Evolutionary conservation across 306 rosid genomes (phyloP).

Genomic region (Quercus mongolica): DNA sequence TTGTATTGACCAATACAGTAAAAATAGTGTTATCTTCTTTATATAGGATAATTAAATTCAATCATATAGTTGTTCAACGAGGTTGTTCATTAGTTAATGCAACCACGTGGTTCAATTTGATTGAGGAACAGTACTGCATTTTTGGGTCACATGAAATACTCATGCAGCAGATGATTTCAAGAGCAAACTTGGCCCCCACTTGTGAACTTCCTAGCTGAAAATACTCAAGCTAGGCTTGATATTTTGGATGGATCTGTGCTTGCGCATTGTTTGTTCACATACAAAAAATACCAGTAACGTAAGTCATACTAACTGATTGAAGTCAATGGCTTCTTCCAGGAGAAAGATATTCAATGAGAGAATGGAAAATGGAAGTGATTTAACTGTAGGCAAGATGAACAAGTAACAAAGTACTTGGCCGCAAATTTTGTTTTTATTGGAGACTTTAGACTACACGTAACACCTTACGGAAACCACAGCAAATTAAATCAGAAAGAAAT

Average conservation of each 20-base stretch:
- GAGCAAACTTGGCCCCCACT: background rate
- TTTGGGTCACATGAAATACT: background rate
- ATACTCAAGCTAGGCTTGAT: background rate
- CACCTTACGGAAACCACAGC: no score
- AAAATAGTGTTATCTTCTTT: no score
- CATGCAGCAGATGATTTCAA: background rate
- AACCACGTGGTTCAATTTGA: no score
- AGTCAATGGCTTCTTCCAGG: background rate
- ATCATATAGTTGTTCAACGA: no score
- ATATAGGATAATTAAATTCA: no score
- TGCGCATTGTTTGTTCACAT: background rate
- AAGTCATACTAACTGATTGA: background rate
- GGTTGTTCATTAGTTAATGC: no score
- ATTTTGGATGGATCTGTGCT: background rate
- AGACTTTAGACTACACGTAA: no score
- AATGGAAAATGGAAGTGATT: background rate
- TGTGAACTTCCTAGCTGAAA: background rate
- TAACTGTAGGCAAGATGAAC: background rate
- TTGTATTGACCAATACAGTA: background rate
- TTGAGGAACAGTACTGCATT: background rate
- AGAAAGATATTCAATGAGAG: background rate
- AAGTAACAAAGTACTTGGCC: background rate
- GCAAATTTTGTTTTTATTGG: no score
- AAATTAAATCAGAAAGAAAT: background rate
- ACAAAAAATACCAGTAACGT: background rate